Base-by-base conservation (phyloP, 2,329 filamentous ascomycete genomes). In the Ophiocordyceps robertsii region DNA sequence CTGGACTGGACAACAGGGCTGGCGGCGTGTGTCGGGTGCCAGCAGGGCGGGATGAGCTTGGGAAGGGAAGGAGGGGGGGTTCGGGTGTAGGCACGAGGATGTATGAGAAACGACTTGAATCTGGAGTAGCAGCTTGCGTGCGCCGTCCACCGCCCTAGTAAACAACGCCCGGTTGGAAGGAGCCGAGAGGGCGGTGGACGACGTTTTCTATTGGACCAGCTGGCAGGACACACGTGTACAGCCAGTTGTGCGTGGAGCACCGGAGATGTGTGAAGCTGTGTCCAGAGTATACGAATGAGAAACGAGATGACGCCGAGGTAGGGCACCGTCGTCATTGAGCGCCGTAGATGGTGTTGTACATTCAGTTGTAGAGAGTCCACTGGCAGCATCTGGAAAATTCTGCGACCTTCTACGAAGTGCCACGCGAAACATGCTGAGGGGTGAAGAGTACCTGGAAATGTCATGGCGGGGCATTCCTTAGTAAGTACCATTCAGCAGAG, bases 361-460 rank as follows among this genome's bases (percentile, higher is more conserved):
- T 4, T 32, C 4, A 5, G 31, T 13, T 4, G 31, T 32, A 32
- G 5, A 12, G 11, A 32, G 31, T 32, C 11, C 4, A n/a, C 12
- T 35, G 8, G 33, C 33, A 35, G 33, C 33, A 16, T 53, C 50
- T 52, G 44, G 51, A 54, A 54, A 52, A 51, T 54, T 55, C 53
- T 53, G 41, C 44, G 43, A 35, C 43, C 41, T 55, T 55, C 52
- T 43, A 53, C 39, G 19, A 19, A 19, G 4, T 19, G 19, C n/a
- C n/a, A n/a, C n/a, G 40, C 42, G 30, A 19, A 27, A 16, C 17
- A 14, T 30, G 16, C 14, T 29, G 32, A 12, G 30, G 33, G n/a
- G 33, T 36, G 14, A 17, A 7, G 14, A 42, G 41, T 44, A 46
- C 49, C 41, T 49, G 36, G 16, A 17, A n/a, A 3, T 11, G 14